Conservation (phyloP, 2,329 filamentous ascomycete species). For the Daldinia eschscholtzii region DNA sequence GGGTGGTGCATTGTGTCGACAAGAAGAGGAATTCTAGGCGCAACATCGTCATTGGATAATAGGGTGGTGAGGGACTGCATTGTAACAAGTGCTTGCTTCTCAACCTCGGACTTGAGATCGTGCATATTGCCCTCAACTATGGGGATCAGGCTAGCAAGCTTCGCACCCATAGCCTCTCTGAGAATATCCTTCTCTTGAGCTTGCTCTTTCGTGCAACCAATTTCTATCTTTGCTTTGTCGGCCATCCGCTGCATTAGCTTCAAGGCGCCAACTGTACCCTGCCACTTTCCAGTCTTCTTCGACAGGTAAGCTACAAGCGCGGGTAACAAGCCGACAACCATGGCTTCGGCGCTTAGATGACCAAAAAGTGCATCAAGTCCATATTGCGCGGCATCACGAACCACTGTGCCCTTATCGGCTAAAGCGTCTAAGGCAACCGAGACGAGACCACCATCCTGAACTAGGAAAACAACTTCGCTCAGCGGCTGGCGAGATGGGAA, state of each 20-base stretch:
- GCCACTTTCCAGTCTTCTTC: conserved; percentile 94
- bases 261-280: conserved; percentile 90
- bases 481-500: conserved; percentile 82
- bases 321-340: conserved; percentile 86
- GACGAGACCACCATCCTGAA: conserved; percentile 83
- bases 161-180: conserved; percentile 89
- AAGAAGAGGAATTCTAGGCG: conserved; percentile 89
- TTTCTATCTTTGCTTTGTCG: conserved; percentile 89
- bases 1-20: conserved; percentile 97
- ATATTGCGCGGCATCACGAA: conserved; percentile 93
- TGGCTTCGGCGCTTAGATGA: conserved; percentile 82
- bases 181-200: conserved; percentile 90
- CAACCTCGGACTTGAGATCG: conserved; percentile 89
- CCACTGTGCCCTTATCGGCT: conserved; percentile 88
- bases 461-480: conserved; percentile 83
- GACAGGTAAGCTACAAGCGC: conserved; percentile 79
- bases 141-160: conserved; percentile 88
- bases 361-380: conserved; percentile 90
- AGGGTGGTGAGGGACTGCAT: conserved; percentile 93
- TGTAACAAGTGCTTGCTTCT: conserved; percentile 90
- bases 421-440: conserved; percentile 83
- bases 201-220: conserved; percentile 83
- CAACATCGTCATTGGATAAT: conserved; percentile 96
- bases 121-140: conserved; percentile 95
- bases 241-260: conserved; percentile 92